A percentile compares a stretch with the other conserved stretches of the same genome.
phyloP scores from a whole-genome alignment of 352 stramenopile species.

The Globisporangium alternatum region DNA sequence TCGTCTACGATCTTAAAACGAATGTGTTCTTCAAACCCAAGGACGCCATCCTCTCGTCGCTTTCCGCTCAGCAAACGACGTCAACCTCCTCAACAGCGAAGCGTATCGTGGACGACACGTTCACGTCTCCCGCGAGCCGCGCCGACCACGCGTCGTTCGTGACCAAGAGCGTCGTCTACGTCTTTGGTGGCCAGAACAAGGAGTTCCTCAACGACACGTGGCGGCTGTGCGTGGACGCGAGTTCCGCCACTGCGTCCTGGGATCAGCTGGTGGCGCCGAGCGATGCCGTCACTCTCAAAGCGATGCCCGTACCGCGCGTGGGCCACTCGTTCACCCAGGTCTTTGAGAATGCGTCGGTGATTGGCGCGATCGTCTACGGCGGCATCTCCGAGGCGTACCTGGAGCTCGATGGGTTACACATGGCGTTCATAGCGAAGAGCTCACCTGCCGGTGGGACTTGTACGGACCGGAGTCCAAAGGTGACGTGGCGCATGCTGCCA shows the following conservation, averaged over 20 bases:
- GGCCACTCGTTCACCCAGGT: constrained; percentile 58
- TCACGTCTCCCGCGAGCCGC: constrained; percentile 55
- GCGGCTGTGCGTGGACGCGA: constrained; percentile 51
- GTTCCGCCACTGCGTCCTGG: constrained; percentile 35
- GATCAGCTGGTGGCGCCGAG: constrained; percentile 46
- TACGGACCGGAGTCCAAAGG: constrained; percentile 22
- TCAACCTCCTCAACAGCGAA: constrained; percentile 2
- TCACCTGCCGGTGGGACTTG: constrained; percentile 19
- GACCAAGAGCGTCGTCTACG: constrained; percentile 27
- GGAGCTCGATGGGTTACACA: constrained; percentile 37
- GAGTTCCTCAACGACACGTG: constrained; percentile 62
- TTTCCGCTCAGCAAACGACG: constrained; percentile 15
- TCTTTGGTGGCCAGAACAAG: constrained; percentile 57
- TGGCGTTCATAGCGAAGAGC: constrained; percentile 41
- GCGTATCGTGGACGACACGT: constrained; percentile 38
- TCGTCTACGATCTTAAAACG: constrained; percentile 44
- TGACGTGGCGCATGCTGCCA: constrained; percentile 40
- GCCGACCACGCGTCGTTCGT: constrained; percentile 52
- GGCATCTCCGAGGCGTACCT: constrained; percentile 45
- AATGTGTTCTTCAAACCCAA: constrained; percentile 40
- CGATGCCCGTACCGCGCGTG: constrained; percentile 39
- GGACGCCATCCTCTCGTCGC: constrained; percentile 52
- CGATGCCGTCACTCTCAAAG: constrained; percentile 26
- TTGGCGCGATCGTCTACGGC: constrained; percentile 45
- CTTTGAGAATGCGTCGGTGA: constrained; percentile 41